phyloP scores from a whole-genome alignment of 2,329 filamentous ascomycete genomes.

The Talaromyces atroroseus region DNA sequence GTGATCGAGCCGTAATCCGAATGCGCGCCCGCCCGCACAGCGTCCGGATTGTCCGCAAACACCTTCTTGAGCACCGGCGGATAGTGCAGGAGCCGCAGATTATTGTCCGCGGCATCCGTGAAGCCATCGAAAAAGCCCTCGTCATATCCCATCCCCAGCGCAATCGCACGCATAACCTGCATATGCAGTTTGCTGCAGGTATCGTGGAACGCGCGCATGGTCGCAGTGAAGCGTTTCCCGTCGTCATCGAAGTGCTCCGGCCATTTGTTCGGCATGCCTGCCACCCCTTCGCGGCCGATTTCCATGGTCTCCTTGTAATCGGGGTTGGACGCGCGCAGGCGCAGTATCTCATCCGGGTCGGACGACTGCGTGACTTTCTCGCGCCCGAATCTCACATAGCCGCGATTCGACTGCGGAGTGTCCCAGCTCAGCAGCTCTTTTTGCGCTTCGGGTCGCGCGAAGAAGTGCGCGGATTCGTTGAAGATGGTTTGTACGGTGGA shows the following conservation, averaged over 20 bases:
- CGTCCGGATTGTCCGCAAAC: slow-evolving; percentile 61
- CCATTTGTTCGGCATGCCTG: slow-evolving; percentile 71
- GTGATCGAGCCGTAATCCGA: slow-evolving; percentile 58
- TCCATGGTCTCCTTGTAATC: slow-evolving; percentile 57
- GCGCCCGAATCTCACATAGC: slow-evolving; percentile 64
- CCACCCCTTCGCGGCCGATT: slow-evolving; percentile 56
- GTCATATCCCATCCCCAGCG: slow-evolving; percentile 69
- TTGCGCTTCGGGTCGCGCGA: slow-evolving; percentile 54
- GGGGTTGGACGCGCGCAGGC: slow-evolving; percentile 48
- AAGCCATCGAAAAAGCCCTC: slow-evolving; percentile 70
- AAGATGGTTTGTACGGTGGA: slow-evolving; percentile 60
- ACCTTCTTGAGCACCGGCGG: slow-evolving; percentile 61
- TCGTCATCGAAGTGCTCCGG: slow-evolving; percentile 52
- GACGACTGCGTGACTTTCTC: slow-evolving; percentile 63
- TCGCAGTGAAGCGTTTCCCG: slow-evolving; percentile 59
- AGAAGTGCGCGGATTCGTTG: slow-evolving; percentile 63
- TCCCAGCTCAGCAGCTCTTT: slow-evolving; percentile 68
- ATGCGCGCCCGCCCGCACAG: slow-evolving; percentile 73
- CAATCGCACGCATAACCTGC: slow-evolving; percentile 77
- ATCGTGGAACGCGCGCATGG: slow-evolving; percentile 71
- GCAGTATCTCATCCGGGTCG: slow-evolving; percentile 54
- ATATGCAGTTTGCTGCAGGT: slow-evolving; percentile 68
- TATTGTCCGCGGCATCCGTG: slow-evolving; percentile 50
- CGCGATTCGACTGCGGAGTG: slow-evolving; percentile 65
- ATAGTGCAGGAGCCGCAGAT: slow-evolving; percentile 66